These are phyloP conservation scores for Plicaturopsis crispa DNA, from an alignment of 768 basidiomycete species.

Conservation along the genomic window DNA sequence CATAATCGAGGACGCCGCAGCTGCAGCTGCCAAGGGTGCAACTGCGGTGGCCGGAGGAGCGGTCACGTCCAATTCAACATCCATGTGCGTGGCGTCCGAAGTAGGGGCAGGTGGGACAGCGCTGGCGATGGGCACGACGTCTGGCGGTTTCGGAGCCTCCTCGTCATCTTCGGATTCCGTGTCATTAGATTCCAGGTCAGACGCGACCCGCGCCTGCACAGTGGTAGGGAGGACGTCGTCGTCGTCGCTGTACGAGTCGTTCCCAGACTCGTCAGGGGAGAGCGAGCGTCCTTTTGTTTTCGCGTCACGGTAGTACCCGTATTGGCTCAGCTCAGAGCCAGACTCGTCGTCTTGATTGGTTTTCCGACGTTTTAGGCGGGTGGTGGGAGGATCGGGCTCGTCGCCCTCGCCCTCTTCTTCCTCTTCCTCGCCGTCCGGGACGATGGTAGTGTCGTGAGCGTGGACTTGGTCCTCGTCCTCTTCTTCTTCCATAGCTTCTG, in stretches of 20 bases:
- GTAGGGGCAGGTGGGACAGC: constrained; percentile 1
- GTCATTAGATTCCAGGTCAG: too few relatives aligned
- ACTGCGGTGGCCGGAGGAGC: neutral
- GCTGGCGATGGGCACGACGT: neutral
- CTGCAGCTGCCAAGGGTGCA: constrained; percentile 24
- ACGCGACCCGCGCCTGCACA: too few relatives aligned
- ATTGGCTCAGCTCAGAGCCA: constrained; percentile 10
- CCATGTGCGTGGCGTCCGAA: constrained; percentile 8
- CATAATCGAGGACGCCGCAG: constrained; percentile 42
- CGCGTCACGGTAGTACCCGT: neutral
- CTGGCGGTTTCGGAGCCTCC: constrained; percentile 7
- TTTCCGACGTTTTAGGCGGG: constrained; percentile 16
- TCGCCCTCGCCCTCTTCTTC: constrained; percentile 12
- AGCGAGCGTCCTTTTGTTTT: neutral
- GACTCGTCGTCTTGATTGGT: constrained; percentile 9
- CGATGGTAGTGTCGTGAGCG: constrained; percentile 20
- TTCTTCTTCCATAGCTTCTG: constrained; percentile 57
- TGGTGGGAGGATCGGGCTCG: constrained; percentile 12
- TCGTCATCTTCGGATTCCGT: constrained; percentile 18
- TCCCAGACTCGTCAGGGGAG: too few relatives aligned
- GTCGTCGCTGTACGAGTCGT: too few relatives aligned
- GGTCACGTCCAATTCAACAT: constrained; percentile 12
- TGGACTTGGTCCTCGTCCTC: constrained; percentile 41
- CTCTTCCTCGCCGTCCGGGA: constrained; percentile 21
- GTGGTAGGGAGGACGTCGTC: too few relatives aligned